phyloP scores from a whole-genome alignment of 2,329 filamentous ascomycete genomes.

The Podosphaera aphanis region DNA sequence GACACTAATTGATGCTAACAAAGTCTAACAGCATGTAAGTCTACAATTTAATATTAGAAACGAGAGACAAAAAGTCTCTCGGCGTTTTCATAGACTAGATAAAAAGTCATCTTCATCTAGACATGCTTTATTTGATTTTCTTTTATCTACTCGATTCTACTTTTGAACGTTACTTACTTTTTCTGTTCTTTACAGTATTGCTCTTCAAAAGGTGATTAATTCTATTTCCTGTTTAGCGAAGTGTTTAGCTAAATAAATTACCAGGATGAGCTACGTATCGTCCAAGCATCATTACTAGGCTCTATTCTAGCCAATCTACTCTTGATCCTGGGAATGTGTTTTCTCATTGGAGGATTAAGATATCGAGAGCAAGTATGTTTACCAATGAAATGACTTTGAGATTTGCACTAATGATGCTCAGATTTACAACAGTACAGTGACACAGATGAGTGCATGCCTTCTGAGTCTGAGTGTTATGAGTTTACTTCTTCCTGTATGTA shows the following conservation, averaged over 20 bases:
- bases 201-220: conserved; percentile 36
- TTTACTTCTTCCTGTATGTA: conserved; percentile 50
- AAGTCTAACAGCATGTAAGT: conserved; percentile 27
- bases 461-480: conserved; percentile 79
- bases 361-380: conserved; percentile 55
- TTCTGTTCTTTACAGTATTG: conserved; percentile 31
- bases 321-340: conserved; percentile 78
- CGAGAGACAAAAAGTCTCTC: neutral
- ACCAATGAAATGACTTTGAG: neutral
- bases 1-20: conserved; percentile 8
- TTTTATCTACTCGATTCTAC: conserved; percentile 8
- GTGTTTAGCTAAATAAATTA: conserved; percentile 9
- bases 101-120: neutral
- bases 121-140: neutral
- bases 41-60: conserved; percentile 4
- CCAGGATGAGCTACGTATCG: conserved; percentile 63
- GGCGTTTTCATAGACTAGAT: neutral
- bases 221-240: neutral
- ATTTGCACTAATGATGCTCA: conserved; percentile 13
- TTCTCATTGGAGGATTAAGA: conserved; percentile 64
- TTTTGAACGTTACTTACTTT: conserved; percentile 17
- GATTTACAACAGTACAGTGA: conserved; percentile 88
- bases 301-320: conserved; percentile 77
- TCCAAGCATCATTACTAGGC: conserved; percentile 72
- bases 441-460: conserved; percentile 86